phyloP scores from a whole-genome alignment of 805 yeast genomes.

The Kuraishia hungarica region DNA sequence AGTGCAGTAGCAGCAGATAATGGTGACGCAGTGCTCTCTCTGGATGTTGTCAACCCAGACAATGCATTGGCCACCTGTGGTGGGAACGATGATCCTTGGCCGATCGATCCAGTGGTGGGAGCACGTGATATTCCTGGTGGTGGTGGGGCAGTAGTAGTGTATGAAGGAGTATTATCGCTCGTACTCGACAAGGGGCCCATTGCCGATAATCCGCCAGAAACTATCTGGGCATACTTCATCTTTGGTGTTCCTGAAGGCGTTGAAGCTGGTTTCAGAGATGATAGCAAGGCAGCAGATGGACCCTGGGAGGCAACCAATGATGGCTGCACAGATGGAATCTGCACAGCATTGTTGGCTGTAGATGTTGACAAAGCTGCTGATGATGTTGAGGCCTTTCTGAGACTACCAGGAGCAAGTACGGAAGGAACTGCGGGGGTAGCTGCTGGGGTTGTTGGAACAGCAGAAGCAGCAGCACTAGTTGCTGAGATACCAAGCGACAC shows the following conservation, averaged over 20 bases:
- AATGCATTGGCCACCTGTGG: conserved; percentile 3
- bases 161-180: conserved; percentile 6
- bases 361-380: conserved; percentile 4
- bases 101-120: neutral
- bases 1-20: conserved; percentile 2
- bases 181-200: conserved; percentile 3
- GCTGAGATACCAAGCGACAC: conserved; percentile 5
- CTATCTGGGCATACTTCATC: conserved; percentile 20
- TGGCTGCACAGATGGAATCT: conserved; percentile 1
- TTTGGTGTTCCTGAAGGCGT: conserved; percentile 29
- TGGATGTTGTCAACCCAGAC: neutral
- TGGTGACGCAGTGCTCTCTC: conserved; percentile 12
- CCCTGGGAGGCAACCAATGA: conserved; percentile 2
- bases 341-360: conserved; percentile 1
- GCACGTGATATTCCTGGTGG: conserved; percentile 2
- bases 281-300: neutral
- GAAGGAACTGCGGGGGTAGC: neutral
- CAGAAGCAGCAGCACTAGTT: conserved; percentile 10
- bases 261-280: conserved; percentile 13
- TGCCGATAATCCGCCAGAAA: neutral
- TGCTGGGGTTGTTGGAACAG: too few species aligned
- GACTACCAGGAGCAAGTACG: neutral
- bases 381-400: neutral
- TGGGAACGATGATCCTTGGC: conserved; percentile 3
- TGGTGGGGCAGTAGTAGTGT: neutral